These are phyloP conservation scores for Houttuynia cordata DNA, from an alignment of 164 flowering plant genomes.

Conservation along the genomic window DNA sequence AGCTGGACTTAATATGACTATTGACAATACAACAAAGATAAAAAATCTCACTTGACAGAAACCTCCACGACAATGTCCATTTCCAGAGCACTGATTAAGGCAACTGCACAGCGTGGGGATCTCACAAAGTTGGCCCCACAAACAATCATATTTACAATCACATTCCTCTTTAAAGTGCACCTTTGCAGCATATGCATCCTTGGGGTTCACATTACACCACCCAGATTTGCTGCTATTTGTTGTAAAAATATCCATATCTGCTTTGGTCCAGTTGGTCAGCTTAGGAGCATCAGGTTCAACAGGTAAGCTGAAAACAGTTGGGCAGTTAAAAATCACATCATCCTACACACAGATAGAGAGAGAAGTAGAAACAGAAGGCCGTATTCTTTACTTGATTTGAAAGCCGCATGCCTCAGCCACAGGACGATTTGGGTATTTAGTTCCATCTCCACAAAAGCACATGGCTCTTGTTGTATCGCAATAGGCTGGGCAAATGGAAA, in stretches of 20 bases:
- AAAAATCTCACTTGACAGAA: slow-evolving; percentile 63
- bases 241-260: slow-evolving; percentile 64
- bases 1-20: not conserved
- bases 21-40: not conserved
- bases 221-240: slow-evolving; percentile 64
- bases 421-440: slow-evolving; percentile 97
- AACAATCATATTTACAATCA: slow-evolving; percentile 91
- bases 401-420: slow-evolving; percentile 91
- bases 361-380: not conserved
- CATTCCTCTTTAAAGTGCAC: slow-evolving; percentile 70
- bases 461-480: slow-evolving; percentile 92
- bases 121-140: slow-evolving; percentile 78
- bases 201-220: slow-evolving; percentile 96
- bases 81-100: slow-evolving; percentile 84
- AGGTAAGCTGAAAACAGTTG: slow-evolving; percentile 38
- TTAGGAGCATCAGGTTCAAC: slow-evolving; percentile 46
- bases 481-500: slow-evolving; percentile 75
- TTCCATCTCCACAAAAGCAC: slow-evolving; percentile 98
- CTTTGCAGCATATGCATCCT: slow-evolving; percentile 56
- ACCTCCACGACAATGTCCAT: slow-evolving; percentile 92
- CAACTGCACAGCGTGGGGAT: slow-evolving; percentile 58
- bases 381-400: slow-evolving; percentile 45
- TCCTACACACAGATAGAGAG: not conserved
- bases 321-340: not conserved
- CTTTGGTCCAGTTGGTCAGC: slow-evolving; percentile 57